Evolutionary conservation across 169 alveolate species (phyloP).

Genomic region (Theileria annulata): DNA sequence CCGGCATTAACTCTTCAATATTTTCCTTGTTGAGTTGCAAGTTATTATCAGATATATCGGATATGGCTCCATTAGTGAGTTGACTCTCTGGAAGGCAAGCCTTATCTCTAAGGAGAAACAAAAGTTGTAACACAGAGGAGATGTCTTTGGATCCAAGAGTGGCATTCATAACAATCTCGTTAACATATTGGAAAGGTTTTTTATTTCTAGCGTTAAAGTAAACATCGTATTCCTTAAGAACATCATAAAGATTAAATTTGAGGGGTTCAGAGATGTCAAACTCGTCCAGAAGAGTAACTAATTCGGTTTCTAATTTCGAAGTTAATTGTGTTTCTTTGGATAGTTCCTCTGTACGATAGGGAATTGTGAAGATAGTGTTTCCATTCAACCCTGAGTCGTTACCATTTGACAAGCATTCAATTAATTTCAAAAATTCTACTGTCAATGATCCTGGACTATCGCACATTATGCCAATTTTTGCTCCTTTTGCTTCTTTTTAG

Average conservation of each 20-base stretch:
- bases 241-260: slow-evolving; percentile 5
- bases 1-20: too few species aligned
- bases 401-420: slow-evolving; percentile 35
- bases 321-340: not conserved
- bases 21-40: not conserved
- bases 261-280: not conserved
- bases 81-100: not conserved
- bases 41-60: too few species aligned
- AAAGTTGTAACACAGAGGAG: not conserved
- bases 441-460: slow-evolving; percentile 12
- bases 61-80: too few species aligned
- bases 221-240: not conserved
- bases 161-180: not conserved
- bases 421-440: slow-evolving; percentile 34
- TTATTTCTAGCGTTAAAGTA: not conserved
- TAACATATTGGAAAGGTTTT: not conserved
- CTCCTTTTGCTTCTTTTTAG: not conserved
- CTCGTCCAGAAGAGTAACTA: slow-evolving; percentile 4
- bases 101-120: slow-evolving; percentile 15
- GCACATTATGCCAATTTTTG: not conserved
- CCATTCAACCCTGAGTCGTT: slow-evolving; percentile 32
- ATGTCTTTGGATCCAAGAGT: not conserved
- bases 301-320: slow-evolving; percentile 26
- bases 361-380: not conserved
- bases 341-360: not conserved